Percentiles rank a stretch among this genome's conserved stretches.
phyloP scores from a whole-genome alignment of 129 eudicot genomes.

The Artemisia tridentata region DNA sequence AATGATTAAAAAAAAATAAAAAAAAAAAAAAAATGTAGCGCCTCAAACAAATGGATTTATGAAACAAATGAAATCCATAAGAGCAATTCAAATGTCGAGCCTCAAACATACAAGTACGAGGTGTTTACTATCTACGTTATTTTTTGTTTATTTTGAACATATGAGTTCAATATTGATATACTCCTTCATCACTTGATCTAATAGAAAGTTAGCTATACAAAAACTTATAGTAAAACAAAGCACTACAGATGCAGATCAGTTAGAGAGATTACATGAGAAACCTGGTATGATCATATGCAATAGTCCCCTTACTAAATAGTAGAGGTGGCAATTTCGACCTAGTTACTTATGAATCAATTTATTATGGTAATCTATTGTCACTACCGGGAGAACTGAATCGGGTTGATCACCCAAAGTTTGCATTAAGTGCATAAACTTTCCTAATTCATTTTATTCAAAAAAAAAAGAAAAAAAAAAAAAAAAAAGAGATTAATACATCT shows the following conservation, averaged over 20 bases:
- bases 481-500: background rate
- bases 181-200: background rate
- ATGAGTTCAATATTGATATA: background rate
- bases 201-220: conserved; percentile 33
- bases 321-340: background rate
- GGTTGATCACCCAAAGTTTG: background rate
- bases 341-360: background rate
- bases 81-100: conserved; percentile 41
- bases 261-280: conserved; percentile 83
- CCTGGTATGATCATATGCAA: conserved; percentile 55
- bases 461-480: too few species aligned
- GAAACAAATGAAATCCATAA: conserved; percentile 48
- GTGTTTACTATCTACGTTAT: background rate
- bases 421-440: background rate
- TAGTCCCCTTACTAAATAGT: too few species aligned
- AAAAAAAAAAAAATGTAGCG: conserved; percentile 13
- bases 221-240: conserved; percentile 64
- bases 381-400: background rate
- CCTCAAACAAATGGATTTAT: conserved; percentile 34
- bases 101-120: conserved; percentile 65
- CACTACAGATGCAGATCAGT: conserved; percentile 82
- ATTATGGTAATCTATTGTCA: background rate
- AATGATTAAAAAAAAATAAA: background rate
- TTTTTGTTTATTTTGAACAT: conserved; percentile 16
- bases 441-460: too few species aligned